A percentile compares a stretch with the other conserved stretches of the same genome.
phyloP scores from a whole-genome alignment of 78 protist genomes.

The Fonticula alba region DNA sequence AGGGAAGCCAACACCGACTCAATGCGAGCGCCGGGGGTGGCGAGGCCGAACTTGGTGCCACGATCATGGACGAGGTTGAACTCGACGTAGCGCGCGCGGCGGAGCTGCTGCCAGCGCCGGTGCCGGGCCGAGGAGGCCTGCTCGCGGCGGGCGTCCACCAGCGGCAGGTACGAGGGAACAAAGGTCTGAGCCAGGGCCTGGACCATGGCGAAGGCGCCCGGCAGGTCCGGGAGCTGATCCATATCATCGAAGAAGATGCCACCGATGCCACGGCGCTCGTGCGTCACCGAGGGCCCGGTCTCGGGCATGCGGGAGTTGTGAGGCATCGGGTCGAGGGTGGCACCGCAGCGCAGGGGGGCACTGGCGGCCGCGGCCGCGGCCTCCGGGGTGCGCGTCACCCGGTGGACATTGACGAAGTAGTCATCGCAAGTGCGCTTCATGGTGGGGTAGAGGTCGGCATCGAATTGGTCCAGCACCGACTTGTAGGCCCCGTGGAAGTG shows the following conservation, averaged over 20 bases:
- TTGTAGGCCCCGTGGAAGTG: slow-evolving; percentile 13
- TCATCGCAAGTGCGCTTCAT: slow-evolving; percentile 24
- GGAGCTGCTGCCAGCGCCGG: slow-evolving; percentile 21
- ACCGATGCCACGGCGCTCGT: slow-evolving; percentile 26
- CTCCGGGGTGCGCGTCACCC: neutral
- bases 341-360: too few species aligned
- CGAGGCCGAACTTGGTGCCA: slow-evolving; percentile 38
- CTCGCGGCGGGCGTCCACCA: slow-evolving; percentile 2
- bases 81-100: slow-evolving; percentile 18
- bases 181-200: neutral
- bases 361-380: neutral
- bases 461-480: slow-evolving; percentile 5
- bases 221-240: neutral
- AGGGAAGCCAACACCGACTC: slow-evolving; percentile 25
- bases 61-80: slow-evolving; percentile 22
- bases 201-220: neutral
- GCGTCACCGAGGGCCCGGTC: too few species aligned
- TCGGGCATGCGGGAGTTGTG: too few species aligned
- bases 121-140: neutral
- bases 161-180: slow-evolving; percentile 8
- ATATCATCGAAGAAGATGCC: slow-evolving; percentile 34
- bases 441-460: neutral
- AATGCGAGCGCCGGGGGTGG: slow-evolving; percentile 14
- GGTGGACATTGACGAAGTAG: slow-evolving; percentile 17
- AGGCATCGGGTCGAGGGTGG: too few species aligned